These are phyloP conservation scores for Neofusicoccum sp. DNA, from an alignment of 2,329 filamentous ascomycete genomes.

Conservation along the genomic window DNA sequence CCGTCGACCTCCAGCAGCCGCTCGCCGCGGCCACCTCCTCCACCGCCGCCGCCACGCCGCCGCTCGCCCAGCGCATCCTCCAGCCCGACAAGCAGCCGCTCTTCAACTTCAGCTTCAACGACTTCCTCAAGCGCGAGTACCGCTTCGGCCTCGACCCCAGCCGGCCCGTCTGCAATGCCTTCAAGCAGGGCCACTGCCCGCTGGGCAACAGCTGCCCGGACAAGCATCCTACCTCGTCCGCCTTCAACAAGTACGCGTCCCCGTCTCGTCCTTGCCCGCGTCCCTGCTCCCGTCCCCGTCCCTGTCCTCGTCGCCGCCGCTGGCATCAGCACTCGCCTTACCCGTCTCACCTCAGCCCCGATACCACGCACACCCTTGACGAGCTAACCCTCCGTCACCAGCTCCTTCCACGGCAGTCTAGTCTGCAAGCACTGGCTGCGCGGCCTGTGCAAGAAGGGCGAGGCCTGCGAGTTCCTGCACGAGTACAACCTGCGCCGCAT, in stretches of 20 bases:
- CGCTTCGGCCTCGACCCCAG: slow-evolving; percentile 74
- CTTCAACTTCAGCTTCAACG: slow-evolving; percentile 79
- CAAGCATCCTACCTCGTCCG: slow-evolving; percentile 64
- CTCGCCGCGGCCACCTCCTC: not conserved
- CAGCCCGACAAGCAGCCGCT: slow-evolving; percentile 27
- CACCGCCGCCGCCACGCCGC: slow-evolving; percentile 22
- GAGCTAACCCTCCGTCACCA: slow-evolving; percentile 27
- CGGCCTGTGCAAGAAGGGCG: slow-evolving; percentile 95
- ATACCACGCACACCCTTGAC: slow-evolving; percentile 25
- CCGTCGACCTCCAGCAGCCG: slow-evolving; percentile 9
- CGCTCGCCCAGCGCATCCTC: slow-evolving; percentile 26
- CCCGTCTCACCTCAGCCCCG: slow-evolving; percentile 22
- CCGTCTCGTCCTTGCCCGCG: slow-evolving; percentile 26
- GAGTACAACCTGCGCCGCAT: slow-evolving; percentile 98
- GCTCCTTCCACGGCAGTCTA: slow-evolving; percentile 49
- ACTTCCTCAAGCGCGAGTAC: slow-evolving; percentile 80
- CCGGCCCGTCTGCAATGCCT: slow-evolving; percentile 77
- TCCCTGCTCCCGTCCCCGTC: no score
- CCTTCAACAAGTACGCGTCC: slow-evolving; percentile 62
- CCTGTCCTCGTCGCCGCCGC: not conserved
- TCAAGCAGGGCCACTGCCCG: slow-evolving; percentile 81
- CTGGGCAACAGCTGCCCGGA: slow-evolving; percentile 81
- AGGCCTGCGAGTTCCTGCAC: slow-evolving; percentile 95
- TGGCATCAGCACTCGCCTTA: not conserved
- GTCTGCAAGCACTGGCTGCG: slow-evolving; percentile 99